Evolutionary conservation across 345 rosid species (phyloP).

Genomic region (Aegle marmelos): DNA sequence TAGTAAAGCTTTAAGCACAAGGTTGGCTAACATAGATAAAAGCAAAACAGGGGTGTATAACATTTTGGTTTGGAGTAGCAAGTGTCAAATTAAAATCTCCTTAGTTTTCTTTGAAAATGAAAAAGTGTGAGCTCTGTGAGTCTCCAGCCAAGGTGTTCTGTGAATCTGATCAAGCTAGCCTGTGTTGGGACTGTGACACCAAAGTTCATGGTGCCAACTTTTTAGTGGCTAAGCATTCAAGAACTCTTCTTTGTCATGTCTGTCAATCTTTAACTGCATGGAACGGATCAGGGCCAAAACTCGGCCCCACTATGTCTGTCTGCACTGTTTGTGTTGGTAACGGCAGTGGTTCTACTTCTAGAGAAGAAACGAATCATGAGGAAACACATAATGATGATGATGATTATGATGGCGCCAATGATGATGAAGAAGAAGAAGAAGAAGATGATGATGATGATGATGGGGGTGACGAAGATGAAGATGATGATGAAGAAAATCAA

Average conservation of each 20-base stretch:
- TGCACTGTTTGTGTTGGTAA: slow-evolving; percentile 32
- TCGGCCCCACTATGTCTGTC: slow-evolving; percentile 37
- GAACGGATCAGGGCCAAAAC: slow-evolving; percentile 43
- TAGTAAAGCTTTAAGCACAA: neutral
- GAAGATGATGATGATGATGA: neutral
- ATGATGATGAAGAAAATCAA: slow-evolving; percentile 43
- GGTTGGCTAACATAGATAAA: slow-evolving; percentile 12
- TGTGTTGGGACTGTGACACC: slow-evolving; percentile 61
- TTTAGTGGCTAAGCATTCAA: slow-evolving; percentile 50
- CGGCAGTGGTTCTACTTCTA: neutral
- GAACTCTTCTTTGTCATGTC: slow-evolving; percentile 46
- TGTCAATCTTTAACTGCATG: slow-evolving; percentile 53
- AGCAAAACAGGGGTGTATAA: neutral
- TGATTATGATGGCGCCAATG: slow-evolving; percentile 7
- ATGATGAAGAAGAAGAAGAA: neutral
- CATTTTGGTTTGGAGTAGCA: neutral
- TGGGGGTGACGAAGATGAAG: neutral
- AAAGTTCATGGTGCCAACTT: slow-evolving; percentile 60
- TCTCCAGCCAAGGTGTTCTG: slow-evolving; percentile 42
- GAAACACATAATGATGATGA: slow-evolving; percentile 6
- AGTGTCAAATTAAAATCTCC: neutral
- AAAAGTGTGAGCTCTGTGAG: slow-evolving; percentile 56
- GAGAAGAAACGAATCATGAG: neutral
- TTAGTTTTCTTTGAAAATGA: slow-evolving; percentile 15
- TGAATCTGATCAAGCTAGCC: slow-evolving; percentile 51